These are phyloP conservation scores for Zoysia matrella DNA, from an alignment of 202 grass and related monocot species.

Conservation along the genomic window DNA sequence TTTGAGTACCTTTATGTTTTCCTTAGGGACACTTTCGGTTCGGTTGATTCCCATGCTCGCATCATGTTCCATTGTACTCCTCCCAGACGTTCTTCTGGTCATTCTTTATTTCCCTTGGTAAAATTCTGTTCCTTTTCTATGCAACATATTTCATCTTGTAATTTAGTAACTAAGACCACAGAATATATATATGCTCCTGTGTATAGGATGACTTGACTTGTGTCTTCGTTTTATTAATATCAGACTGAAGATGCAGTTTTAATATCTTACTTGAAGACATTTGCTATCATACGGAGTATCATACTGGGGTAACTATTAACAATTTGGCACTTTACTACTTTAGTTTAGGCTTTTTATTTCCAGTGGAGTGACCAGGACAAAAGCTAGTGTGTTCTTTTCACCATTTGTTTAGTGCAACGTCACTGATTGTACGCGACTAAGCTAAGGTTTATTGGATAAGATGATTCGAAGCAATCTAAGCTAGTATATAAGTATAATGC, in stretches of 20 bases:
- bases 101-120: conserved; percentile 15
- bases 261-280: neutral
- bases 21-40: neutral
- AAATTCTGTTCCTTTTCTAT: neutral
- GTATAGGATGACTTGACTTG: neutral
- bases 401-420: conserved; percentile 34
- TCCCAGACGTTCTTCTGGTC: too few relatives aligned
- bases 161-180: neutral
- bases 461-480: conserved; percentile 29
- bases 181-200: neutral
- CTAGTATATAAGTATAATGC: neutral
- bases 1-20: too few relatives aligned
- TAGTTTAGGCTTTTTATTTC: conserved; percentile 14
- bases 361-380: conserved; percentile 7
- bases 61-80: too few relatives aligned
- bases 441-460: too few relatives aligned
- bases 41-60: neutral
- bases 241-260: neutral
- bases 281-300: neutral
- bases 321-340: neutral
- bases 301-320: neutral
- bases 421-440: neutral
- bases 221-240: neutral
- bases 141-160: neutral
- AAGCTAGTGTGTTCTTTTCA: conserved; percentile 23